phyloP scores from a whole-genome alignment of 768 basidiomycete genomes.

The Panus rudis region DNA sequence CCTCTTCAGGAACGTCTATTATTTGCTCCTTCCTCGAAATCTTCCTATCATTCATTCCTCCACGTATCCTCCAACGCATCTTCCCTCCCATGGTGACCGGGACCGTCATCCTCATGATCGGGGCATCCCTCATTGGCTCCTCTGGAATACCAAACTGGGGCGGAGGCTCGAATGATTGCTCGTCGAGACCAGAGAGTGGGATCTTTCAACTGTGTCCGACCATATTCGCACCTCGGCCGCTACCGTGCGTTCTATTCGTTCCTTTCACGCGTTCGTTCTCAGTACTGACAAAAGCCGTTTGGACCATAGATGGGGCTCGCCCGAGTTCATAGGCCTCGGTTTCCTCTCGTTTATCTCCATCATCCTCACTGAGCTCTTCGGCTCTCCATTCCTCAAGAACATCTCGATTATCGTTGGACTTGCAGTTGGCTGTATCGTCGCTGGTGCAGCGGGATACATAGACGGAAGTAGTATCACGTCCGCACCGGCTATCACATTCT shows the following conservation, averaged over 20 bases:
- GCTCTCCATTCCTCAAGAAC: conserved; percentile 81
- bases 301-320: conserved; percentile 59
- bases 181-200: conserved; percentile 50
- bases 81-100: conserved; percentile 84
- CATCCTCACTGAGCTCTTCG: conserved; percentile 75
- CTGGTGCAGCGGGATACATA: conserved; percentile 75
- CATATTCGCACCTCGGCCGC: conserved; percentile 60
- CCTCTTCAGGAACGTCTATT: conserved; percentile 54
- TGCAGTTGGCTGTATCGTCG: conserved; percentile 72
- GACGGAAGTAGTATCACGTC: conserved; percentile 54
- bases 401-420: conserved; percentile 71
- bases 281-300: not conserved
- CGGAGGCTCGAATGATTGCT: conserved; percentile 73
- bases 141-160: conserved; percentile 81
- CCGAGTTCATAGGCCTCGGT: conserved; percentile 80
- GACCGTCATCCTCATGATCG: conserved; percentile 75
- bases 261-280: not conserved
- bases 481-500: conserved; percentile 74
- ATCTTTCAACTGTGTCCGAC: conserved; percentile 69
- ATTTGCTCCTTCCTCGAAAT: conserved; percentile 79
- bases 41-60: conserved; percentile 67
- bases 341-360: conserved; percentile 78
- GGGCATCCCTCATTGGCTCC: conserved; percentile 65
- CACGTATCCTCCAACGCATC: conserved; percentile 51
- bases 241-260: conserved; percentile 37